A percentile compares a stretch with the other conserved stretches of the same genome.
These are phyloP conservation scores for Salix viminalis DNA, from an alignment of 345 rosid species.

Conservation along the genomic window DNA sequence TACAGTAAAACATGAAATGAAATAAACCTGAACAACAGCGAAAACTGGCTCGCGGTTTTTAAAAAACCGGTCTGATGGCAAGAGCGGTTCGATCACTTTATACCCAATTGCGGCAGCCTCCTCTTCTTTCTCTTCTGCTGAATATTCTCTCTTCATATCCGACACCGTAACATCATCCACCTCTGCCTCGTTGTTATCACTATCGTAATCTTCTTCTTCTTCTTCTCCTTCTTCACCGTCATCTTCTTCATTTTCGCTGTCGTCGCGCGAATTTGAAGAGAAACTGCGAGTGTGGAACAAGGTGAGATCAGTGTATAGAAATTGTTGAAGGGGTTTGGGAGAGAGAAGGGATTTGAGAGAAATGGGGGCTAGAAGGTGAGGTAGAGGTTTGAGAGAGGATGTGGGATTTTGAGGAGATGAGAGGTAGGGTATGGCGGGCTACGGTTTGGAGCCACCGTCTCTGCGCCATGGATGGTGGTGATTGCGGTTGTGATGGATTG, in stretches of 20 bases:
- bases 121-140: constrained; percentile 65
- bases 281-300: constrained; percentile 34
- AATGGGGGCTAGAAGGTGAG: background rate
- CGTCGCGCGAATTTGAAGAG: constrained; percentile 39
- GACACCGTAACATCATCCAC: background rate
- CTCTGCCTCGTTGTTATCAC: background rate
- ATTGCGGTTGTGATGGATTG: too few relatives aligned
- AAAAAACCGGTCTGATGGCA: constrained; percentile 50
- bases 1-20: background rate
- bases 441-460: too few relatives aligned
- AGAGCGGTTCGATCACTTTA: constrained; percentile 64
- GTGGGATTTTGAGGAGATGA: too few relatives aligned
- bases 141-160: constrained; percentile 39
- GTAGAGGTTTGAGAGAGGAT: too few relatives aligned
- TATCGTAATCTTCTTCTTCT: background rate
- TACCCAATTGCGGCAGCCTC: constrained; percentile 88
- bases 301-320: constrained; percentile 3
- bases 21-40: constrained; percentile 79
- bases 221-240: constrained; percentile 21
- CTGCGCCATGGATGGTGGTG: too few relatives aligned
- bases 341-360: constrained; percentile 17
- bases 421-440: too few relatives aligned
- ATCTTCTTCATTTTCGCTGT: background rate
- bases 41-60: constrained; percentile 72
- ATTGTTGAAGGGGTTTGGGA: background rate